Conservation (phyloP, 164 flowering plant genomes). For the Aristolochia fimbriata region DNA sequence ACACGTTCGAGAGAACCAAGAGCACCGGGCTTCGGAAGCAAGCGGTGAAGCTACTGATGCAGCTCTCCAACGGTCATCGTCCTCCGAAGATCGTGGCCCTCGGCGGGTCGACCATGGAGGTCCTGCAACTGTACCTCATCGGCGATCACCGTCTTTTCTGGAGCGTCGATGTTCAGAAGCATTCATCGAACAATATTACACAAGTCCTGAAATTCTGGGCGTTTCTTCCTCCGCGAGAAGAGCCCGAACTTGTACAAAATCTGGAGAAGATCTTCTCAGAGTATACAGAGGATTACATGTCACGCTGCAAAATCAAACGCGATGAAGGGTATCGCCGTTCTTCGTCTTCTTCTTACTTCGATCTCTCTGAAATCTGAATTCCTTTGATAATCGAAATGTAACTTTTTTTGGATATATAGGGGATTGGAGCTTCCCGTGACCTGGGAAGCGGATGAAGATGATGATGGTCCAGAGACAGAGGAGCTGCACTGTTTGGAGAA, state of each 20-base stretch:
- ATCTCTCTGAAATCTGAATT: too few species aligned
- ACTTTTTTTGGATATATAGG: too few species aligned
- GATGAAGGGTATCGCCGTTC: constrained; percentile 42
- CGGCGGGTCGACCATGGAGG: constrained; percentile 12
- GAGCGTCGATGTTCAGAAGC: constrained; percentile 22
- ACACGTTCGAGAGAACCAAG: constrained; percentile 15
- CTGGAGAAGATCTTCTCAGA: constrained; percentile 7
- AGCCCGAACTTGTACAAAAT: constrained; percentile 30
- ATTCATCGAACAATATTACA: constrained; percentile 1
- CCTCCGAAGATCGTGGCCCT: constrained; percentile 3
- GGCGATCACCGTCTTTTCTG: constrained; percentile 21
- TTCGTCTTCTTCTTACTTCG: background rate
- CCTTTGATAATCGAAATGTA: too few species aligned
- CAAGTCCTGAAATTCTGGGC: constrained; percentile 63
- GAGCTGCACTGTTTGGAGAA: too few species aligned
- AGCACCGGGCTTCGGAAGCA: constrained; percentile 5
- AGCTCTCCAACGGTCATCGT: constrained; percentile 38
- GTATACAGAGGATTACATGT: constrained; percentile 24
- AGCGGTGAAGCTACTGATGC: constrained; percentile 17
- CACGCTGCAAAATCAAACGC: constrained; percentile 38
- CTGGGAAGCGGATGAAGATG: too few species aligned
- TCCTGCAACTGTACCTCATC: constrained; percentile 23
- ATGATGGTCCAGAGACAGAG: too few species aligned
- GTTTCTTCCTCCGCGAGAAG: constrained; percentile 42
- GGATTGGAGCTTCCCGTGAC: too few species aligned